Evolutionary conservation across 2,329 filamentous ascomycete species (phyloP).

Genomic region (Alternaria tenuissima): DNA sequence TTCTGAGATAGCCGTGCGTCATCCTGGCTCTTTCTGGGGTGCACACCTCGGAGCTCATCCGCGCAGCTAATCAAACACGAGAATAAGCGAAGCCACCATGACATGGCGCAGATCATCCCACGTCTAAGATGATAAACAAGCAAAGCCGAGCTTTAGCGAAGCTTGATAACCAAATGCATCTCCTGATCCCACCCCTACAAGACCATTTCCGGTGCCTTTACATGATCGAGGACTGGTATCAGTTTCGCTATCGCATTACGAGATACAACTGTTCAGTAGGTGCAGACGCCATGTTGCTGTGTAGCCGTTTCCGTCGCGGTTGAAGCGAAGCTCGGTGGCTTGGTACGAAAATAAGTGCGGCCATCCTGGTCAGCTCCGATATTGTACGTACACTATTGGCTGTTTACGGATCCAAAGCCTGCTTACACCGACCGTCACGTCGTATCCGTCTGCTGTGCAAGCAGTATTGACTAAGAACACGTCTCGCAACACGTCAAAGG

Average conservation of each 20-base stretch:
- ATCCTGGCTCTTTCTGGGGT: neutral
- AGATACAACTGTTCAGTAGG: neutral
- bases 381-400: conserved; percentile 1
- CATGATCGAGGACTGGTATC: neutral
- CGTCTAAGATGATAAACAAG: conserved; percentile 1
- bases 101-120: neutral
- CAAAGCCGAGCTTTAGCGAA: conserved; percentile 10
- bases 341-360: neutral
- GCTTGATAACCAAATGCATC: neutral
- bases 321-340: neutral
- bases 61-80: neutral
- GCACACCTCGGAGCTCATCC: neutral
- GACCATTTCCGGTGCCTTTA: neutral
- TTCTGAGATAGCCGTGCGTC: neutral
- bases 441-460: neutral
- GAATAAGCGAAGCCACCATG: neutral
- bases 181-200: neutral
- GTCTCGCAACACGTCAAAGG: neutral
- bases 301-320: neutral
- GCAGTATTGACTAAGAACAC: neutral
- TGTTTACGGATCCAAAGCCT: neutral
- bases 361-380: conserved; percentile 4
- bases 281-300: neutral
- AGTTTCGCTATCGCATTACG: neutral
- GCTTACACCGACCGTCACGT: neutral